These are phyloP conservation scores for Trametes villosa DNA, from an alignment of 768 basidiomycete genomes.

Conservation along the genomic window DNA sequence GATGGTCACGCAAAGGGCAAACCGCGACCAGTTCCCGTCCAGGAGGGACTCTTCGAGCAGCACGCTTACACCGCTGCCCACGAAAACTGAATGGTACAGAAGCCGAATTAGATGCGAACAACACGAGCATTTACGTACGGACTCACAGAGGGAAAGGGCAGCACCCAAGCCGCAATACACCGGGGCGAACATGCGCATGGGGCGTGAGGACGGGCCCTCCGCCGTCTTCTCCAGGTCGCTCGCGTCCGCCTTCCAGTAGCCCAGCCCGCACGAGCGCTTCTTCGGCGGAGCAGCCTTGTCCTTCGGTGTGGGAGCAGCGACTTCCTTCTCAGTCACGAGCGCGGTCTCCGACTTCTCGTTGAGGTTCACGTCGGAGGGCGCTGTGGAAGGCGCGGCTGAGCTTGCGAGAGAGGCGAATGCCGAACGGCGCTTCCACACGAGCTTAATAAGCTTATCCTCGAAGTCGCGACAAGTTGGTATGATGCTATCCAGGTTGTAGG, in stretches of 20 bases:
- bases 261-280: conserved; percentile 30
- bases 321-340: conserved; percentile 26
- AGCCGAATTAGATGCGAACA: not conserved
- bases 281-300: conserved; percentile 16
- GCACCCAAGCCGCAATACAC: conserved; percentile 72
- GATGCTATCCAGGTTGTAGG: conserved; percentile 79
- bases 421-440: conserved; percentile 66
- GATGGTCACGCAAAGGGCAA: conserved; percentile 63
- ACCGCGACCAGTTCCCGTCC: conserved; percentile 65
- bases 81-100: conserved; percentile 55
- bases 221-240: conserved; percentile 58
- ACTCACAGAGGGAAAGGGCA: conserved; percentile 67
- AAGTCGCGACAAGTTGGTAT: conserved; percentile 76
- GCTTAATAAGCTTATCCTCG: conserved; percentile 77
- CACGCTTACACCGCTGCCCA: conserved; percentile 60
- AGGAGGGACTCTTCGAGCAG: conserved; percentile 69
- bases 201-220: conserved; percentile 35
- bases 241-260: conserved; percentile 34
- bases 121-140: not conserved
- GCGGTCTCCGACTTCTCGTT: conserved; percentile 47
- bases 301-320: conserved; percentile 22
- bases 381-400: conserved; percentile 46
- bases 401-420: conserved; percentile 42
- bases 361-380: conserved; percentile 56
- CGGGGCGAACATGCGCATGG: conserved; percentile 67